A percentile compares a stretch with the other conserved stretches of the same genome.
phyloP scores from a whole-genome alignment of 495 filamentous ascomycete species.

The Penicillium canescens region DNA sequence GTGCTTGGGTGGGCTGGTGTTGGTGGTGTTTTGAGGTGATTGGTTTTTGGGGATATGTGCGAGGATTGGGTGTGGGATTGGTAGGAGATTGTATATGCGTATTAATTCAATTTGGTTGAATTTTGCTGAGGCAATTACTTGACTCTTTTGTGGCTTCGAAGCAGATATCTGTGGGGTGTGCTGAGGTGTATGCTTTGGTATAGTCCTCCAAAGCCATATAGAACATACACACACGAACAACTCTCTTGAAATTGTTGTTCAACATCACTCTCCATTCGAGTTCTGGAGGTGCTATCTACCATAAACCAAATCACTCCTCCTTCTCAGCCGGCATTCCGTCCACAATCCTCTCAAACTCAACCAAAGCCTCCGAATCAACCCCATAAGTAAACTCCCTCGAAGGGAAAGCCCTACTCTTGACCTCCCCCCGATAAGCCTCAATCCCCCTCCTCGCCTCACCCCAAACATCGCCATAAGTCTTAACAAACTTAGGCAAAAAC shows the following conservation, averaged over 20 bases:
- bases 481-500: slow-evolving; percentile 95
- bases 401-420: slow-evolving; percentile 86
- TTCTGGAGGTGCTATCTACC: too few relatives aligned
- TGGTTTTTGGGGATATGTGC: background rate
- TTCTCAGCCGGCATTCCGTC: slow-evolving; percentile 23
- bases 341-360: slow-evolving; percentile 65
- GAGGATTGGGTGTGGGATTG: background rate
- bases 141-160: too few relatives aligned
- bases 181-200: too few relatives aligned
- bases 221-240: too few relatives aligned
- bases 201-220: too few relatives aligned
- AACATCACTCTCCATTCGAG: too few relatives aligned
- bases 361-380: slow-evolving; percentile 72
- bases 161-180: too few relatives aligned
- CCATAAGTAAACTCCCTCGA: slow-evolving; percentile 87
- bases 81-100: slow-evolving; percentile 2
- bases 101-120: background rate
- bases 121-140: too few relatives aligned
- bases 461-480: slow-evolving; percentile 94
- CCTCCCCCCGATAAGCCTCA: slow-evolving; percentile 75
- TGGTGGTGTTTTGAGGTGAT: slow-evolving; percentile 48
- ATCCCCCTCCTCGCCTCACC: slow-evolving; percentile 77
- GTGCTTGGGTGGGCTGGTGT: slow-evolving; percentile 51
- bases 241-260: too few relatives aligned
- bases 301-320: background rate